phyloP scores from a whole-genome alignment of 805 yeast species.

The Candida insectorum region DNA sequence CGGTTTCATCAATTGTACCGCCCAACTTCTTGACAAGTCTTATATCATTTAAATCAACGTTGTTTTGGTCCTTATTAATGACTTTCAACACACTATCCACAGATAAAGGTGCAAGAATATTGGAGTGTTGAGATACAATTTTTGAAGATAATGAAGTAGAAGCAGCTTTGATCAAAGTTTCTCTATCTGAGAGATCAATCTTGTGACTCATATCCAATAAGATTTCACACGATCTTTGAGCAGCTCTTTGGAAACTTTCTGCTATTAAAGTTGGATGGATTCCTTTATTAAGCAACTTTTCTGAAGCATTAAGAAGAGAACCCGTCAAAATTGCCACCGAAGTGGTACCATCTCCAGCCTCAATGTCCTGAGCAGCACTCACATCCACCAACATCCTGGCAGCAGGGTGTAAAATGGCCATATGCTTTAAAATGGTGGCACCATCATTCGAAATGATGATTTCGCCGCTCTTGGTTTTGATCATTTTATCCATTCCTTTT shows the following conservation, averaged over 20 bases:
- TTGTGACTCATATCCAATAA: constrained; percentile 80
- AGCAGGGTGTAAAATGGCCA: constrained; percentile 99
- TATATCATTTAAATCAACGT: constrained; percentile 84
- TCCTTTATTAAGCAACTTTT: constrained; percentile 79
- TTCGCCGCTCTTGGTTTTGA: constrained; percentile 88
- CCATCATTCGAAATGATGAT: constrained; percentile 97
- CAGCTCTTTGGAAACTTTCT: constrained; percentile 89
- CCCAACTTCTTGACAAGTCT: constrained; percentile 91
- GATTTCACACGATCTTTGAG: constrained; percentile 75
- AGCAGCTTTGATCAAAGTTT: constrained; percentile 86
- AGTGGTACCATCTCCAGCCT: constrained; percentile 99
- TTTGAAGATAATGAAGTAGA: constrained; percentile 91
- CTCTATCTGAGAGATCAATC: constrained; percentile 76
- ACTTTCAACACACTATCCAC: constrained; percentile 90
- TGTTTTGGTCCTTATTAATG: constrained; percentile 52
- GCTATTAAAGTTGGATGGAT: constrained; percentile 95
- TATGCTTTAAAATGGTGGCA: constrained; percentile 91
- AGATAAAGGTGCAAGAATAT: constrained; percentile 84
- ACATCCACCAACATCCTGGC: constrained; percentile 96
- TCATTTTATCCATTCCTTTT: constrained; percentile 99
- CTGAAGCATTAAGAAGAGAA: constrained; percentile 92
- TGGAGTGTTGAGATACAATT: constrained; percentile 90
- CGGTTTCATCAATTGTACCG: constrained; percentile 97
- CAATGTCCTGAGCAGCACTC: constrained; percentile 96
- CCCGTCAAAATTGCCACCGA: constrained; percentile 96